Conservation (phyloP, 2,329 filamentous ascomycete genomes). For the Mycogone perniciosa region DNA sequence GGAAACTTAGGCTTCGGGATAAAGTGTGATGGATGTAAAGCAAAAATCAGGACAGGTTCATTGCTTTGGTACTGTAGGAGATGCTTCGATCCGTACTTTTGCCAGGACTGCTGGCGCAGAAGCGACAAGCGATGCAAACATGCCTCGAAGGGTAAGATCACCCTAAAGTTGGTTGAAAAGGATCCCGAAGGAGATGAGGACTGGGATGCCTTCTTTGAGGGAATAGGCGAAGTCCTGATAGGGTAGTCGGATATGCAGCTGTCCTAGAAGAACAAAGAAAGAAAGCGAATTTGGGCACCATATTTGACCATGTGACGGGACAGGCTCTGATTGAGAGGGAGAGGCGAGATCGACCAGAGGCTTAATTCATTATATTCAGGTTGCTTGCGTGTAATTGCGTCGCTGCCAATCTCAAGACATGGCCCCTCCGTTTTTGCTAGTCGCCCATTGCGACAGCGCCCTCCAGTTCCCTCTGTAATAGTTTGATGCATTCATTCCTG, state of each 20-base stretch:
- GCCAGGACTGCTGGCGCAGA: slow-evolving; percentile 15
- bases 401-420: neutral
- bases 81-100: slow-evolving; percentile 16
- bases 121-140: slow-evolving; percentile 16
- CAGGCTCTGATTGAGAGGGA: no score
- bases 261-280: neutral
- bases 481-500: no score
- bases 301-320: neutral
- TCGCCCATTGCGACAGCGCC: no score
- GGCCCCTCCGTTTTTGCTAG: no score
- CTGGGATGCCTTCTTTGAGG: slow-evolving; percentile 2
- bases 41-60: slow-evolving; percentile 12
- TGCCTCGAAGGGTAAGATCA: slow-evolving; percentile 11
- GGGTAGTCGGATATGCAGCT: neutral
- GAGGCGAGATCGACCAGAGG: no score
- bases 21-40: slow-evolving; percentile 12
- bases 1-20: neutral
- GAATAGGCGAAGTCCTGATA: neutral
- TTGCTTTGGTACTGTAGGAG: slow-evolving; percentile 17
- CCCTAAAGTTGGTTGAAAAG: slow-evolving; percentile 15
- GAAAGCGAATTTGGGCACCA: neutral
- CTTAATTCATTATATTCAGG: no score
- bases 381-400: neutral
- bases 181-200: slow-evolving; percentile 1
- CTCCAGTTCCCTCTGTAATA: no score